Evolutionary conservation across 164 flowering plant genomes (phyloP).

Genomic region (Hamamelis virginiana): DNA sequence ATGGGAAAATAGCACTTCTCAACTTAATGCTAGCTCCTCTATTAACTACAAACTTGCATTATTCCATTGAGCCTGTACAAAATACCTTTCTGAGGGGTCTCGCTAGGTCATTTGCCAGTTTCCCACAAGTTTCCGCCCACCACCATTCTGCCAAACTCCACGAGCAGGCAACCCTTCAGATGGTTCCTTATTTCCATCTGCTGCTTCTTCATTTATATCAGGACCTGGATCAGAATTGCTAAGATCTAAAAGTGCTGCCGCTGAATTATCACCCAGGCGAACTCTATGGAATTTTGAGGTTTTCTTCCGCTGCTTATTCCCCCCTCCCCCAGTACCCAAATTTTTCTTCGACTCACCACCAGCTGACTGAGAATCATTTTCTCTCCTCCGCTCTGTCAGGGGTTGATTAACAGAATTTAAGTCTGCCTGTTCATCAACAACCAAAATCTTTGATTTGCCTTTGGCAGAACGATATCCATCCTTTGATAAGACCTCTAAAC

Average conservation of each 20-base stretch:
- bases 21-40: too few relatives aligned
- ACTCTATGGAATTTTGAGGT: conserved; percentile 71
- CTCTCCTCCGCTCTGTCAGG: conserved; percentile 10
- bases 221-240: conserved; percentile 32
- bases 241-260: conserved; percentile 45
- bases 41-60: too few relatives aligned
- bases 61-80: too few relatives aligned
- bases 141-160: conserved; percentile 58
- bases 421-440: conserved; percentile 29
- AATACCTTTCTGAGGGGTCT: conserved; percentile 3
- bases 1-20: too few relatives aligned
- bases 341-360: conserved; percentile 33
- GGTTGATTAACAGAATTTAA: conserved; percentile 18
- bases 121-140: conserved; percentile 38
- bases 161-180: conserved; percentile 42
- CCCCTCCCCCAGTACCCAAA: conserved; percentile 30
- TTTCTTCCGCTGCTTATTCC: conserved; percentile 60
- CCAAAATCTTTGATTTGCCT: conserved; percentile 44
- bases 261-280: conserved; percentile 73
- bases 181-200: conserved; percentile 16
- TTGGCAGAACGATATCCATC: conserved; percentile 68
- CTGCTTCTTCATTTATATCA: conserved; percentile 17
- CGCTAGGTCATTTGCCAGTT: conserved; percentile 14
- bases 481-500: conserved; percentile 61
- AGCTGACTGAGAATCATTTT: conserved; percentile 17